Base-by-base conservation (phyloP, 352 stramenopile species). In the Globisporangium parvum region DNA sequence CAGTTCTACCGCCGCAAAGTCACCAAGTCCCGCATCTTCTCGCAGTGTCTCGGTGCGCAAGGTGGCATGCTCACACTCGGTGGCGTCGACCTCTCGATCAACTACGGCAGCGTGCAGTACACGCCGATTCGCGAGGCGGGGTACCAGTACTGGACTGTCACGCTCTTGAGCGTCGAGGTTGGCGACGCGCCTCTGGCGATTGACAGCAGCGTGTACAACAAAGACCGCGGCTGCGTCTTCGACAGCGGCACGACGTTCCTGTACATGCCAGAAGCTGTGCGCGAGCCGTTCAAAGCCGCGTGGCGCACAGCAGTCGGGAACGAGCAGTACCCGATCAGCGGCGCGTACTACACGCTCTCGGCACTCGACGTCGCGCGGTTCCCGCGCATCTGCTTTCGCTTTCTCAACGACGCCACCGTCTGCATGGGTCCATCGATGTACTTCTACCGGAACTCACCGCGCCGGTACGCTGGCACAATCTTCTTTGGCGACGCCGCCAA, bases 11-110 rank as follows among this genome's bases (percentile, higher is more conserved):
- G 75, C 5, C 55, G 85, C 17, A 71, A 85, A 1, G 85, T 87
- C 17, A 98, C 96, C 5, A 73, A 72, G 17, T 75, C 81, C 24
- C 78, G 93, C 20, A 78, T 92, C 21, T 99, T 99, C 71, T 87
- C 87, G 33, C 75, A 98, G 39, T 99, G 96, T 68, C 96, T 98
- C 57, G 69, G 77, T 2, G 53, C 85, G 9, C 80, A 80, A 28
- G 93, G 93, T 18, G 96, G 96, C 2, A 77, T 82, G 18, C 86
- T 99, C 64, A 96, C 92, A 2, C 67, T 99, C 1, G 96, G 96
- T 15, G 96, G 94, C 14, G 74, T 95, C 20, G 80, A 93, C 53
- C 59, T 84, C 37, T 66, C 71, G 28, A 64, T 82, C 6, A 82
- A 91, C 66, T 81, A 65, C 10, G 77, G 70, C 18, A 72, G 76